Evolutionary conservation across 148 eudicot genomes (phyloP).

Genomic region (Vaccinium myrtillus): DNA sequence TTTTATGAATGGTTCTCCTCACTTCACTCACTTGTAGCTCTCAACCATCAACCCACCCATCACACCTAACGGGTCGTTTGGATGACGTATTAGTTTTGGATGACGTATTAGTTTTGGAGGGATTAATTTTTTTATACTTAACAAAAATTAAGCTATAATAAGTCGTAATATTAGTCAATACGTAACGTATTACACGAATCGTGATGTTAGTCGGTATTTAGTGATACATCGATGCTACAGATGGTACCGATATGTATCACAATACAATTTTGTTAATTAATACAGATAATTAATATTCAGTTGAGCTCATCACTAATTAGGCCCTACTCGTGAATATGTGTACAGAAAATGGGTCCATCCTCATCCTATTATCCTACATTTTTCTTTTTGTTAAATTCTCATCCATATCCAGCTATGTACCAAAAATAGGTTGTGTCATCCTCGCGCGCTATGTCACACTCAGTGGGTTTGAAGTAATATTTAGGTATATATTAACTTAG

Average conservation of each 20-base stretch:
- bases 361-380: background rate
- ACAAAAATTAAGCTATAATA: no score
- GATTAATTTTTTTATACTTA: no score
- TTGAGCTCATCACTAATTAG: background rate
- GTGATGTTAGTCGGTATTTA: background rate
- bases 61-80: no score
- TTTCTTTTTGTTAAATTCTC: background rate
- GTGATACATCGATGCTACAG: background rate
- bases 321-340: background rate
- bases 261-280: background rate
- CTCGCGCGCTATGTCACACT: background rate
- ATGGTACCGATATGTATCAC: background rate
- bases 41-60: slow-evolving; percentile 2
- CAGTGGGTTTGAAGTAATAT: background rate
- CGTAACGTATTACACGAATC: slow-evolving; percentile 25
- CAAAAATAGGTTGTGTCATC: background rate
- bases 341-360: slow-evolving; percentile 2
- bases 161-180: slow-evolving; percentile 11
- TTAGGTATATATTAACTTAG: background rate
- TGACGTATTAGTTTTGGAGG: no score
- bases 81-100: no score
- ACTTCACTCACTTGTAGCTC: slow-evolving; percentile 20
- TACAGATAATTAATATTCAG: background rate
- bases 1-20: slow-evolving; percentile 23
- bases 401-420: slow-evolving; percentile 6